Percentiles rank a stretch among this genome's conserved stretches.
Evolutionary conservation across 371 early-diverging fungal species (phyloP).

Genomic region (Saksenaea vasiformis): DNA sequence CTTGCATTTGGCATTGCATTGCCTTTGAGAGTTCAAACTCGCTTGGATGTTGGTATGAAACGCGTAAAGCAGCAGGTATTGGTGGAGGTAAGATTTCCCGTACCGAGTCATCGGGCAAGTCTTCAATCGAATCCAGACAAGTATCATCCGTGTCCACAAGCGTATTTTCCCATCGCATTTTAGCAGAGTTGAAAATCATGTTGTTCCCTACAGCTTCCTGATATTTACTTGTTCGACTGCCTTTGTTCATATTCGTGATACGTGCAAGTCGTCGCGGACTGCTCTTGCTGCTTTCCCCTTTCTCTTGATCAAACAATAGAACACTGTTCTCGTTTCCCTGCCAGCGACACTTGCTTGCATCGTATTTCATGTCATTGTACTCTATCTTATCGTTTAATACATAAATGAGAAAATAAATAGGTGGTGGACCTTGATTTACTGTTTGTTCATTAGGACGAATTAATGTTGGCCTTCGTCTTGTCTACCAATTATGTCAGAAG

Average conservation of each 20-base stretch:
- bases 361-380: conserved; percentile 37
- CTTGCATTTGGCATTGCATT: conserved; percentile 28
- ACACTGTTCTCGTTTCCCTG: conserved; percentile 36
- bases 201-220: conserved; percentile 12
- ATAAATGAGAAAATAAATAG: no score
- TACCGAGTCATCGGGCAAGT: conserved; percentile 9
- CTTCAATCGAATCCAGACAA: conserved; percentile 13
- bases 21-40: conserved; percentile 30
- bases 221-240: conserved; percentile 14
- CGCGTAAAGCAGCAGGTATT: background rate
- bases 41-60: background rate
- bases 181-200: conserved; percentile 23
- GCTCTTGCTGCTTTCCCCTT: background rate
- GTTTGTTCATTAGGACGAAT: conserved; percentile 26
- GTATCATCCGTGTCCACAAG: conserved; percentile 11
- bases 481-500: conserved; percentile 6
- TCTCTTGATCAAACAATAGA: conserved; percentile 17
- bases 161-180: conserved; percentile 20
- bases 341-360: conserved; percentile 24
- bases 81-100: background rate
- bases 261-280: conserved; percentile 20
- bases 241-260: conserved; percentile 21
- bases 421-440: conserved; percentile 33
- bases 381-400: conserved; percentile 11
- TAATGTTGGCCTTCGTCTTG: conserved; percentile 23